phyloP scores from a whole-genome alignment of 352 stramenopile species.

The Saprolegnia diclina region DNA sequence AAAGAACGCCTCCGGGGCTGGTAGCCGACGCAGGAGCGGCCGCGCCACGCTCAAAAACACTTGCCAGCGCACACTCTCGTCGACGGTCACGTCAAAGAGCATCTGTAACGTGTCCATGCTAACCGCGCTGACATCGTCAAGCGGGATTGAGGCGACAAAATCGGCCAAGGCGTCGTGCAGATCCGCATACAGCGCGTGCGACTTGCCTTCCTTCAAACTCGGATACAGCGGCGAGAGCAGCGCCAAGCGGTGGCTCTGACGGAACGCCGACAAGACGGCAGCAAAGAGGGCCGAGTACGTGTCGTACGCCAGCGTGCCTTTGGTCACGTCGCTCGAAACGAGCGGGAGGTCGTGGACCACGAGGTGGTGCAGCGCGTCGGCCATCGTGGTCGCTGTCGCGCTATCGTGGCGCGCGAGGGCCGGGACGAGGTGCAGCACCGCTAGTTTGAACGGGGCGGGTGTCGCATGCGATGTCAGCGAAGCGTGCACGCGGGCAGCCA shows the following conservation, averaged over 20 bases:
- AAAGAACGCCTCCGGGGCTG: background rate
- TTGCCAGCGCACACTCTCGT: conserved; percentile 38
- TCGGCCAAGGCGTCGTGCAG: conserved; percentile 43
- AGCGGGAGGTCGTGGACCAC: conserved; percentile 74
- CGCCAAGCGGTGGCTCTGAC: conserved; percentile 40
- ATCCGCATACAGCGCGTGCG: conserved; percentile 49
- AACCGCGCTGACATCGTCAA: conserved; percentile 15
- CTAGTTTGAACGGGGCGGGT: conserved; percentile 57
- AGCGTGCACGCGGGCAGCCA: background rate
- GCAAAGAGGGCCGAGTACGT: conserved; percentile 50
- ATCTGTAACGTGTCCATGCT: conserved; percentile 33
- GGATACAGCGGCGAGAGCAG: conserved; percentile 52
- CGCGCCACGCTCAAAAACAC: conserved; percentile 48
- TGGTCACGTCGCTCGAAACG: conserved; percentile 55
- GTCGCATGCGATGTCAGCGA: conserved; percentile 34
- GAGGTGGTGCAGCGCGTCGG: conserved; percentile 43
- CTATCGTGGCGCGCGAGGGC: background rate
- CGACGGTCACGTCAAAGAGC: conserved; percentile 38
- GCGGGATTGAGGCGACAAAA: conserved; percentile 33
- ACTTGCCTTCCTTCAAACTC: conserved; percentile 53
- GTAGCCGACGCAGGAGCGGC: conserved; percentile 44
- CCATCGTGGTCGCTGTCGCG: conserved; percentile 9
- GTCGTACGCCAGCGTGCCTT: conserved; percentile 59
- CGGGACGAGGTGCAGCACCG: conserved; percentile 42
- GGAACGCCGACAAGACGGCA: conserved; percentile 48